Evolutionary conservation across 2,329 filamentous ascomycete genomes (phyloP), one percentile per base, ranked within the genome.

Genomic region (Sclerotinia sclerotiorum): DNA sequence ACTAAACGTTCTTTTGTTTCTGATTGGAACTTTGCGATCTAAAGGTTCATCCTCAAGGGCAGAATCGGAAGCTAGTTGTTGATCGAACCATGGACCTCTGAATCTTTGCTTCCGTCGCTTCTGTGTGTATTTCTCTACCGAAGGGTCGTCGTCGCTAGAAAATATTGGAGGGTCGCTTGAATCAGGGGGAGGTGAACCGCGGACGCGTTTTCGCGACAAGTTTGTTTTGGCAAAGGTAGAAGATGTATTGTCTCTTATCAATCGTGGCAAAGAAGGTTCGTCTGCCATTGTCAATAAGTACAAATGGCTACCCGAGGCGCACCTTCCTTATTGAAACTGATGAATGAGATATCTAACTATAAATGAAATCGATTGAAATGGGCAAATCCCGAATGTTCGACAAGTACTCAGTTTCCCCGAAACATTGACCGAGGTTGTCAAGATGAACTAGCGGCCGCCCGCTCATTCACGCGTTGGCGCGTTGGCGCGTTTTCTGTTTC

Each of bases 161-260:
- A 92, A 92, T 35, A 91, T 78, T 61, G 87, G 84, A 4, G 89
- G 88, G 74, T 92, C 90, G 75, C 90, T 91, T 27, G 88, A 91
- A 71, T 84, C 80, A 49, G 80, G 72, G 58, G 74, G 74, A 42
- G 72, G 73, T 76, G 77, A 70, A 62, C 71, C 73, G 70, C 78
- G 77, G 46, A 76, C 75, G 69, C 81, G 81, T 76, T 83, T 83
- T 69, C 79, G 46, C 21, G 65, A 55, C 35, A 46, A 35, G 35
- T 44, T 35, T 48, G 29, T 35, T 44, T 49, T 55, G 15, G 65
- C n/a, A 19, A 39, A 24, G 13, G 29, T 63, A n/a, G 65, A 68
- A 54, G 24, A 19, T 39, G 44, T 29, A 32, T 68, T 55, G 29
- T 55, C 49, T 42, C 57, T 61, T 29, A 32, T 39, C 60, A 71